Evolutionary conservation across 345 rosid species (phyloP), one percentile per base, ranked within the genome.

Genomic region (Diplotaxis tenuifolia): DNA sequence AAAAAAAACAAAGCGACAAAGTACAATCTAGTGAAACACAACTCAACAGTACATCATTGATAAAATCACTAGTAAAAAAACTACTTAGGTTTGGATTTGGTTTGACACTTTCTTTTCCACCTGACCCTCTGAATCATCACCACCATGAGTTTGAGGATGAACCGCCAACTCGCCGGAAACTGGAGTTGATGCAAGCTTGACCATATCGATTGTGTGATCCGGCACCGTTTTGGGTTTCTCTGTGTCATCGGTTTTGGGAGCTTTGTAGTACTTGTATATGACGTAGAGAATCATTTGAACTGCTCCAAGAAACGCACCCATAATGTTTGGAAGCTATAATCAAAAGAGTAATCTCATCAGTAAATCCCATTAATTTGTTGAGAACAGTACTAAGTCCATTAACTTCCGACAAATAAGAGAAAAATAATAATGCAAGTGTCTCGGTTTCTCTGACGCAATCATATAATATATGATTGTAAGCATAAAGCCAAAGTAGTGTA

Each of bases 261-360:
- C 14, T 60, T 80, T 80, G 65, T 74, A 64, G 20, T 80, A 81
- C 67, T 71, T 84, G 22, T 83, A 86, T n/a, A 83, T 34, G 34
- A 77, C 49, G 56, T 86, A 86, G 1, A 86, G 45, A 23, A 79
- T 60, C 90, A 86, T 86, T 72, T 86, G 90, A 36, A 80, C 70
- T 27, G 82, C 32, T 25, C 90, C 90, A 1, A 86, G 83, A 20
- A 72, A n/a, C n/a, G 83, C 73, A 12, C 90, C 90, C 45, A 86
- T 20, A 67, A 83, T 71, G n/a, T 86, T 86, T 54, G 90, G 88
- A 74, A 84, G 65, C 90, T 86, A 77, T 47, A 53, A 65, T 20
- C 2, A n/a, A 16, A 47, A 47, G 36, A 16, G 7, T 18, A 59
- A 59, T 7, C 50, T 45, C 28, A 74, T 65, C 56, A 74, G 50